Percentiles rank a stretch among this genome's conserved stretches.
Evolutionary conservation across 1,139 yeast species (phyloP).

Genomic region (Diutina rugosa): DNA sequence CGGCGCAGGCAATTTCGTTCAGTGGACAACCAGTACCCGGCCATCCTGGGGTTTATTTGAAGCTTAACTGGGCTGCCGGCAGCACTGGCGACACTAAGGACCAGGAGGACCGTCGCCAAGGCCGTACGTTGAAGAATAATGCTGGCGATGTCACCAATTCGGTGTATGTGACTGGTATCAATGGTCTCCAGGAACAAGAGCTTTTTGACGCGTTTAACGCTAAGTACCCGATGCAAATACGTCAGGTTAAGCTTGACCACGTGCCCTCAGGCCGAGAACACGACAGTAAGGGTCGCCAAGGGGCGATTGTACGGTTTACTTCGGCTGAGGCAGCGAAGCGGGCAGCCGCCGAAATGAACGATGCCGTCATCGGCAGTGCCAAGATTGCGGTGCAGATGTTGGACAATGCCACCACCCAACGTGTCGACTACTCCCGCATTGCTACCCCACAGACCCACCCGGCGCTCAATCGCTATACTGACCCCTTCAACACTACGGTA

Average conservation of each 20-base stretch:
- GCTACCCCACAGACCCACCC: not conserved
- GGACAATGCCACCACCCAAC: not conserved
- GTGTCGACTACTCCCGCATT: not conserved
- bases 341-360: not conserved
- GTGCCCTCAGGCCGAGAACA: not conserved
- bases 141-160: not conserved
- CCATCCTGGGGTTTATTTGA: conserved; percentile 37
- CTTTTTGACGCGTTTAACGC: not conserved
- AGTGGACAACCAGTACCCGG: conserved; percentile 63
- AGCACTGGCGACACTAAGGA: not conserved
- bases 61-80: conserved; percentile 77
- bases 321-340: not conserved
- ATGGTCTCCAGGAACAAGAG: not conserved
- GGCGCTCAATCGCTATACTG: not conserved
- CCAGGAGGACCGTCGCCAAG: not conserved
- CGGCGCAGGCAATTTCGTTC: conserved; percentile 55
- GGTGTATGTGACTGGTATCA: not conserved
- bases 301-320: not conserved
- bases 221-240: not conserved
- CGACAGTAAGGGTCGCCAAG: not conserved
- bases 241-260: not conserved
- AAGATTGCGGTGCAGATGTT: not conserved
- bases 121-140: not conserved
- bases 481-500: not conserved
- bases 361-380: not conserved